A percentile compares a stretch with the other conserved stretches of the same genome.
These are phyloP conservation scores for Ceratobasidium sp. DNA, from an alignment of 1,284 basidiomycete genomes.

Conservation along the genomic window DNA sequence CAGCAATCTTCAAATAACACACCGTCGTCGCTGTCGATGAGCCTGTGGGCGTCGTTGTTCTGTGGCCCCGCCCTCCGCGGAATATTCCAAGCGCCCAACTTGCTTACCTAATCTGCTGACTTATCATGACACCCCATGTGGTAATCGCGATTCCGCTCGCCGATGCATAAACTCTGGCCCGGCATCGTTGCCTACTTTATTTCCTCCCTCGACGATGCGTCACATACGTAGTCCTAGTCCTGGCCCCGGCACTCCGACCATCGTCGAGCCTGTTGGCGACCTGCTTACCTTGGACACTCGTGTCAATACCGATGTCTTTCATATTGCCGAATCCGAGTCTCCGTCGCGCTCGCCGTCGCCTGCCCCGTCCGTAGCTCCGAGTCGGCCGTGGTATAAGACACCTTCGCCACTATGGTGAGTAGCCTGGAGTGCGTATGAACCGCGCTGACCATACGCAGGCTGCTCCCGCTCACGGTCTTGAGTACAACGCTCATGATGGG, in stretches of 20 bases:
- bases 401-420: slow-evolving; percentile 37
- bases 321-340: slow-evolving; percentile 1
- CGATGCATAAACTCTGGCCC: slow-evolving; percentile 5
- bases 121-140: background rate
- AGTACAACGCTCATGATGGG: slow-evolving; percentile 23
- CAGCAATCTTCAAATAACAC: background rate
- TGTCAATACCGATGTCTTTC: slow-evolving; percentile 16
- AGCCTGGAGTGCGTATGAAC: background rate
- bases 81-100: slow-evolving; percentile 1
- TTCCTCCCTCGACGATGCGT: background rate
- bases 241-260: background rate
- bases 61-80: slow-evolving; percentile 19
- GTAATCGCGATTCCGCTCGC: background rate
- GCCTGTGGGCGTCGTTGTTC: slow-evolving; percentile 20
- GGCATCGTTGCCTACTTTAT: slow-evolving; percentile 2
- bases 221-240: slow-evolving; percentile 3
- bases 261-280: slow-evolving; percentile 3
- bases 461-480: slow-evolving; percentile 31
- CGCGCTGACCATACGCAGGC: slow-evolving; percentile 18
- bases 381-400: slow-evolving; percentile 32
- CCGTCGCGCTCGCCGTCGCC: slow-evolving; percentile 19
- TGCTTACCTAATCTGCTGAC: background rate
- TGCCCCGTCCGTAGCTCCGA: background rate
- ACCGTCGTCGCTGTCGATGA: background rate
- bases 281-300: slow-evolving; percentile 26